phyloP scores from a whole-genome alignment of 2,329 filamentous ascomycete genomes.

The Hirsutella thompsonii region DNA sequence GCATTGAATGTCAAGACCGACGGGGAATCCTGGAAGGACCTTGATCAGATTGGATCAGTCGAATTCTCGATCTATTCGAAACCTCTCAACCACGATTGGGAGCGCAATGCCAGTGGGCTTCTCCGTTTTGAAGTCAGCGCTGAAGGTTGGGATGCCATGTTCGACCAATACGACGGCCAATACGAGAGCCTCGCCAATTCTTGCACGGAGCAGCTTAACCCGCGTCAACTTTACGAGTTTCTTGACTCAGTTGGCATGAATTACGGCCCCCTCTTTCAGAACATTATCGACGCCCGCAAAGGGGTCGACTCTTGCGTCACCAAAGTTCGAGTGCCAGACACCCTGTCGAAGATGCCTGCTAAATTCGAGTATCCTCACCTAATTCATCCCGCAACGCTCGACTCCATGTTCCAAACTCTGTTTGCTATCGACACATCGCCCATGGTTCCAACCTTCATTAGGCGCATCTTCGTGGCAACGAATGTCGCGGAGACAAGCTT shows the following conservation, averaged over 20 bases:
- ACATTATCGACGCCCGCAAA: slow-evolving; percentile 24
- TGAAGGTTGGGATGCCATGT: slow-evolving; percentile 7
- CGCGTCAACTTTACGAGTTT: slow-evolving; percentile 35
- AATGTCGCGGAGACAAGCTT: slow-evolving; percentile 18
- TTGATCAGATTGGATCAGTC: not conserved
- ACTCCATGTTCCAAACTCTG: slow-evolving; percentile 40
- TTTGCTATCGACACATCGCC: slow-evolving; percentile 30
- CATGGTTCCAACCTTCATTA: slow-evolving; percentile 36
- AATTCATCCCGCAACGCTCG: slow-evolving; percentile 45
- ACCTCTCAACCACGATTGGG: slow-evolving; percentile 23
- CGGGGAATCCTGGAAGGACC: slow-evolving; percentile 1
- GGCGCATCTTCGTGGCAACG: slow-evolving; percentile 32
- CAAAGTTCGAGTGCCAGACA: slow-evolving; percentile 32
- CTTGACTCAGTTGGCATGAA: slow-evolving; percentile 37
- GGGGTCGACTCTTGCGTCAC: slow-evolving; percentile 20
- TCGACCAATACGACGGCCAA: slow-evolving; percentile 9
- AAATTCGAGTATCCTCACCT: slow-evolving; percentile 39
- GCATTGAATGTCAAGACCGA: slow-evolving; percentile 28
- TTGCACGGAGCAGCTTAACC: slow-evolving; percentile 21
- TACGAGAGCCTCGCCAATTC: slow-evolving; percentile 11
- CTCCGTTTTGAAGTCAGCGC: slow-evolving; percentile 15
- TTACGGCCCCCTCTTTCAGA: slow-evolving; percentile 37
- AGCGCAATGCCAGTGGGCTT: slow-evolving; percentile 26
- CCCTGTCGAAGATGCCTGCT: slow-evolving; percentile 36
- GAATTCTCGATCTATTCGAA: slow-evolving; percentile 35